Evolutionary conservation across 2,329 filamentous ascomycete species (phyloP).

Genomic region (Monosporascus sp.): DNA sequence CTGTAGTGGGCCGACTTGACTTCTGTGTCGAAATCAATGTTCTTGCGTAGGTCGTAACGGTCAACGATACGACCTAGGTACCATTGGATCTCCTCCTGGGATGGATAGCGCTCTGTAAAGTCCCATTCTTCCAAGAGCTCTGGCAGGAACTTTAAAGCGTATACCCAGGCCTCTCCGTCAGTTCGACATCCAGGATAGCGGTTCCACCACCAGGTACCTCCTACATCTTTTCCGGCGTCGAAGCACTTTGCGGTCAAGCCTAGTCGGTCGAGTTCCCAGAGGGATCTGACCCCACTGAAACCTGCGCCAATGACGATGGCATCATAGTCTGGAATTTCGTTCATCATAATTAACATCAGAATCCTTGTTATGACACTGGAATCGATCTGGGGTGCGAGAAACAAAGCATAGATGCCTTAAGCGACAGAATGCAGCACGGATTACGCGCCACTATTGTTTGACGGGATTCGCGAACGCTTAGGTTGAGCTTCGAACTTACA

Average conservation of each 20-base stretch:
- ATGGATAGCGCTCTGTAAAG: slow-evolving; percentile 30
- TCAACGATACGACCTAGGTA: slow-evolving; percentile 34
- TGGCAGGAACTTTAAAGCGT: slow-evolving; percentile 32
- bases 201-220: slow-evolving; percentile 5
- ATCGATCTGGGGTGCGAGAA: too few relatives aligned
- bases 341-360: too few relatives aligned
- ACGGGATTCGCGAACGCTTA: too few relatives aligned
- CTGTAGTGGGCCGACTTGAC: slow-evolving; percentile 22
- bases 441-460: too few relatives aligned
- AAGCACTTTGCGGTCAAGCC: slow-evolving; percentile 1
- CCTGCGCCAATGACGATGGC: slow-evolving; percentile 1
- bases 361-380: too few relatives aligned
- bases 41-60: slow-evolving; percentile 28
- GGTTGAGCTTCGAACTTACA: too few relatives aligned
- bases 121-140: slow-evolving; percentile 36
- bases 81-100: slow-evolving; percentile 29
- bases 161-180: slow-evolving; percentile 42
- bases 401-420: too few relatives aligned
- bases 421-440: too few relatives aligned
- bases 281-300: slow-evolving; percentile 1
- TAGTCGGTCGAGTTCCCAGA: neutral
- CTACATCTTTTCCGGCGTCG: neutral
- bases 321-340: neutral
- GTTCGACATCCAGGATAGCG: slow-evolving; percentile 29
- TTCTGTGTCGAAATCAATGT: slow-evolving; percentile 26